A percentile compares a stretch with the other conserved stretches of the same genome.
These are phyloP conservation scores for Fusarium sp. DNA, from an alignment of 2,329 filamentous ascomycete genomes.

Conservation along the genomic window DNA sequence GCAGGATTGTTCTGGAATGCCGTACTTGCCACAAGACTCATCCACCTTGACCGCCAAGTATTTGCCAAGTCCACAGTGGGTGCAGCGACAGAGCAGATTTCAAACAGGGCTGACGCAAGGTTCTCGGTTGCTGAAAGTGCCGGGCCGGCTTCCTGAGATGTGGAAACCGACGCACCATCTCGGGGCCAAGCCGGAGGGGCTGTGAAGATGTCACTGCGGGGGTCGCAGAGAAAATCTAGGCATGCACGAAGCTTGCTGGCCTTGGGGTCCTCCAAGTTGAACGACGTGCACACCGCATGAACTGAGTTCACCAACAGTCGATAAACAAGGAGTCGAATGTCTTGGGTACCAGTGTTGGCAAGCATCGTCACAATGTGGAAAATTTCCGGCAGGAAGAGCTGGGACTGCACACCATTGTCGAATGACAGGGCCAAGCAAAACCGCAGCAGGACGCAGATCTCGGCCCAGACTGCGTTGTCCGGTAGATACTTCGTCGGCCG, in stretches of 20 bases:
- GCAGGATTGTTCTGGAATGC: conserved; percentile 80
- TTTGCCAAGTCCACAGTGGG: conserved; percentile 74
- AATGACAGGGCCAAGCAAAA: conserved; percentile 76
- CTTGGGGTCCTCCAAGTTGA: conserved; percentile 69
- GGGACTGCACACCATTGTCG: conserved; percentile 74
- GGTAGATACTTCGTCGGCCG: conserved; percentile 73
- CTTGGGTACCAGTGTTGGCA: conserved; percentile 70
- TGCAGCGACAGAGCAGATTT: conserved; percentile 72
- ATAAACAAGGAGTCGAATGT: conserved; percentile 70
- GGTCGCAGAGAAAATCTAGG: conserved; percentile 70
- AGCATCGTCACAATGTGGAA: conserved; percentile 80
- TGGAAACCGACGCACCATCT: conserved; percentile 67
- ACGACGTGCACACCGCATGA: conserved; percentile 75
- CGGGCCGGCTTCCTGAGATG: conserved; percentile 64
- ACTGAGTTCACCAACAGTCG: conserved; percentile 74
- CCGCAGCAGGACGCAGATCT: conserved; percentile 74
- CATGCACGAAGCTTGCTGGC: conserved; percentile 66
- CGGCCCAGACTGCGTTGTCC: conserved; percentile 76
- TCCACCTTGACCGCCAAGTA: conserved; percentile 78
- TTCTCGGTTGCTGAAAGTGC: conserved; percentile 69
- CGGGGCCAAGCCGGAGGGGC: conserved; percentile 58
- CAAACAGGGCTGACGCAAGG: conserved; percentile 71
- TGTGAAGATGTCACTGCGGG: conserved; percentile 68
- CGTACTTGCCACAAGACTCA: conserved; percentile 78
- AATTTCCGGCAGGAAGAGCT: conserved; percentile 75